Percentiles rank a stretch among this genome's conserved stretches.
These are phyloP conservation scores for Pythium insidiosum DNA, from an alignment of 352 stramenopile genomes.

Conservation along the genomic window DNA sequence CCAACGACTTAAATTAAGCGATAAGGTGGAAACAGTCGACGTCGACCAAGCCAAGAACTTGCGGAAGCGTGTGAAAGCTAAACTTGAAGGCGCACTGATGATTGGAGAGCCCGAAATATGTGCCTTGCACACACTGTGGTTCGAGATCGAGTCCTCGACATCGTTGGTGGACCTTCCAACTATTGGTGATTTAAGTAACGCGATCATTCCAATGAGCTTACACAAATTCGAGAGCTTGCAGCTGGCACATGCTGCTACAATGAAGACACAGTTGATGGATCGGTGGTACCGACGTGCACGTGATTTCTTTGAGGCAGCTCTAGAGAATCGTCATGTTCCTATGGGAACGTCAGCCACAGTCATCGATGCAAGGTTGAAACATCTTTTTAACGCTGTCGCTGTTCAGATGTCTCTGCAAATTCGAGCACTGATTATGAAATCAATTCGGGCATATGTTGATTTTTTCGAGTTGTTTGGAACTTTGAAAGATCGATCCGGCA, in stretches of 20 bases:
- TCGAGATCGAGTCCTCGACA: conserved; percentile 36
- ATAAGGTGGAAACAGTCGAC: conserved; percentile 16
- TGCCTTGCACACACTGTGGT: conserved; percentile 50
- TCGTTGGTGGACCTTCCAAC: conserved; percentile 40
- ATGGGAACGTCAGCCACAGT: conserved; percentile 15
- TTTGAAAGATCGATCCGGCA: neutral
- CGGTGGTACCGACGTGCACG: conserved; percentile 48
- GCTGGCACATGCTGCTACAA: conserved; percentile 29
- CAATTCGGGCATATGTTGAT: conserved; percentile 43
- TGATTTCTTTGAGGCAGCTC: conserved; percentile 33
- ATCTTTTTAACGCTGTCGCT: conserved; percentile 53
- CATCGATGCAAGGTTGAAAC: conserved; percentile 18
- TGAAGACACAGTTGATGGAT: conserved; percentile 40
- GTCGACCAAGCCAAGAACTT: no score
- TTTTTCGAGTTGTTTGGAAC: conserved; percentile 61
- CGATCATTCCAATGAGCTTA: conserved; percentile 28
- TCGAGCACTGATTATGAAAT: conserved; percentile 52
- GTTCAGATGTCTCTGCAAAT: conserved; percentile 74
- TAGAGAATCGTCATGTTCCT: neutral
- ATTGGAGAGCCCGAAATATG: conserved; percentile 40
- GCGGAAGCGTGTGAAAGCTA: conserved; percentile 29
- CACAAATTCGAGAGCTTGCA: conserved; percentile 46
- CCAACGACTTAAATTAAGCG: neutral
- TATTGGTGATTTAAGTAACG: conserved; percentile 13
- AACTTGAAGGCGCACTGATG: conserved; percentile 33